Base-by-base conservation (phyloP, 2,329 filamentous ascomycete genomes). In the Macrophomina tecta region DNA sequence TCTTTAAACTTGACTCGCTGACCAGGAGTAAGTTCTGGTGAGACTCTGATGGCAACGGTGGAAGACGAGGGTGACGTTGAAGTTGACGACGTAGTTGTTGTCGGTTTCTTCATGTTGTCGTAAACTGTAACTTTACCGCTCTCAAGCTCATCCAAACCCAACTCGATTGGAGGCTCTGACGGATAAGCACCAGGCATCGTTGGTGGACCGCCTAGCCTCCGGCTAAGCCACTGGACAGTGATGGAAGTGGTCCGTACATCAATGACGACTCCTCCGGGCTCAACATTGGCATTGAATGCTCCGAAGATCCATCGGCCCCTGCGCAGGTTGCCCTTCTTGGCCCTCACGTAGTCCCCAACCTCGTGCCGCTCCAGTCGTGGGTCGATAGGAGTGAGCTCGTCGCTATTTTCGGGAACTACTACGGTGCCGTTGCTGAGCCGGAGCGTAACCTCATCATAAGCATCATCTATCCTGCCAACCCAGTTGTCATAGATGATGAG, bases 1-100 rank as follows among this genome's bases (percentile, higher is more conserved):
- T 89, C 85, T 64, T 82, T 83, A 76, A 89, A 89, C 28, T 82
- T 79, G 6, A 89, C 85, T n/a, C 78, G 76, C 45, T 84, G 79
- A 16, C 83, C 83, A 34, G 82, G 76, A 3, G 73, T 73, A 14
- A 83, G 72, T 62, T 81, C 79, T 9, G 75, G 55, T 6, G 58
- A 48, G 1, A 56, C 18, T 28, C 56, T 55, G 11, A 36, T 38
- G 18, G 64, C 53, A 12, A 63, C 34, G 9, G 65, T 34, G 16
- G 65, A 28, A 9, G 65, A 55, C 6, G 46, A 73, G 73, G 23
- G 23, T 23, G 23, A 23, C 1, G 23, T 23, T 23, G 3, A 66
- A 63, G 18, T 72, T 69, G 12, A 72, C 66, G 28, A 69, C 69
- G 62, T 70, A 23, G 23, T 23, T 65, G 23, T 23, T 65, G 48